Evolutionary conservation across 768 basidiomycete species (phyloP).

Genomic region (Xerocomellus intermedius): DNA sequence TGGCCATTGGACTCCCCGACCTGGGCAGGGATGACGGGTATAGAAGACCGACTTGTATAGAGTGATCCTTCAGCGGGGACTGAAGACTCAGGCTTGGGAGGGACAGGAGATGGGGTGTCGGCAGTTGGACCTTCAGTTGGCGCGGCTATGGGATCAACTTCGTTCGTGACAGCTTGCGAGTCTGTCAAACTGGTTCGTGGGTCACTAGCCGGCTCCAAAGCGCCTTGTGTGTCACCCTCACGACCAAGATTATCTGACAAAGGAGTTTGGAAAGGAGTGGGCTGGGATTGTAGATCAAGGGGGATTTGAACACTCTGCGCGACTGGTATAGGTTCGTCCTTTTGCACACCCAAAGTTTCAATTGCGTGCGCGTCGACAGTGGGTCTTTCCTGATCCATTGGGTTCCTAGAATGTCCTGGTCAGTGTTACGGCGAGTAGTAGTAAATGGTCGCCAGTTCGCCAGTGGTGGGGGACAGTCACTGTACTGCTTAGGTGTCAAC

Average conservation of each 20-base stretch:
- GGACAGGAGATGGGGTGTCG: conserved; percentile 10
- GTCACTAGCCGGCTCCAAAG: not conserved
- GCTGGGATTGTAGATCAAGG: conserved; percentile 3
- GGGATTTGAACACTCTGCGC: conserved; percentile 6
- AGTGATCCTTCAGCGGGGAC: conserved; percentile 2
- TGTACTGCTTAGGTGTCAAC: not conserved
- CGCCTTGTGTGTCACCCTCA: not conserved
- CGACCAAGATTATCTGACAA: not conserved
- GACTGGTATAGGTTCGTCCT: conserved; percentile 7
- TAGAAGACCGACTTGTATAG: conserved; percentile 5
- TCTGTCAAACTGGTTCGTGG: not conserved
- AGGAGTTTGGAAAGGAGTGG: conserved; percentile 3
- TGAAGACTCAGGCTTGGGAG: conserved; percentile 1
- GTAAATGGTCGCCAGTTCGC: not conserved
- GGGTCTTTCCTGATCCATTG: conserved; percentile 21
- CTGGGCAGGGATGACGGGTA: conserved; percentile 4
- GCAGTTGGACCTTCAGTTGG: not conserved
- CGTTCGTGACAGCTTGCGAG: conserved; percentile 1
- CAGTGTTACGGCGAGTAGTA: not conserved
- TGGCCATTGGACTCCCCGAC: conserved; percentile 14
- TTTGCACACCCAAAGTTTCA: conserved; percentile 2
- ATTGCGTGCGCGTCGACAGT: conserved; percentile 1
- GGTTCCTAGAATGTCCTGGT: not conserved
- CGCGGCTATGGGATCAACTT: not conserved
- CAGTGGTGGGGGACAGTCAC: not conserved